Percentiles rank a stretch among this genome's conserved stretches.
phyloP scores from a whole-genome alignment of 108 stramenopile genomes.

The Chaetoceros tenuissimus region DNA sequence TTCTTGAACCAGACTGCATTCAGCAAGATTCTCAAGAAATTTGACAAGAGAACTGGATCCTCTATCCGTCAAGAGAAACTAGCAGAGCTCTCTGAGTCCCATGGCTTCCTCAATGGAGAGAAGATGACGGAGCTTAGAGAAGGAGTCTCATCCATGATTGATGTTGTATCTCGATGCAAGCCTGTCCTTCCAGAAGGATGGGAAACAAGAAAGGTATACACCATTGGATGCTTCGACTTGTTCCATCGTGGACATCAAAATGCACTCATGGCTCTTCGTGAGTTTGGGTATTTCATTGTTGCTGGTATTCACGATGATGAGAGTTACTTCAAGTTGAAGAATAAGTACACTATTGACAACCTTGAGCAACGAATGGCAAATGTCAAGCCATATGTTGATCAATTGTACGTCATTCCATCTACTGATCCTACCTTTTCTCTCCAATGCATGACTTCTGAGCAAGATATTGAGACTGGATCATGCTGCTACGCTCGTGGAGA shows the following conservation, averaged over 20 bases:
- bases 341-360: conserved; percentile 52
- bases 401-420: conserved; percentile 48
- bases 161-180: conserved; percentile 30
- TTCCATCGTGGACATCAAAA: conserved; percentile 56
- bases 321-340: conserved; percentile 51
- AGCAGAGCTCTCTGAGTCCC: conserved; percentile 22
- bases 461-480: conserved; percentile 41
- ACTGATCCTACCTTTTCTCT: conserved; percentile 45
- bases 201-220: conserved; percentile 54
- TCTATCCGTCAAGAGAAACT: conserved; percentile 41
- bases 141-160: conserved; percentile 14
- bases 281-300: conserved; percentile 45
- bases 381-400: conserved; percentile 46
- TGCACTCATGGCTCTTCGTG: conserved; percentile 38
- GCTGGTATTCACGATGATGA: conserved; percentile 58
- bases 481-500: conserved; percentile 59
- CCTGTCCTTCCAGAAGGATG: conserved; percentile 44
- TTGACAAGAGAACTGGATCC: conserved; percentile 43
- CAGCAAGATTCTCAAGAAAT: conserved; percentile 59
- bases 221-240: conserved; percentile 58
- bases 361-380: conserved; percentile 46
- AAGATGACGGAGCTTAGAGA: conserved; percentile 16
- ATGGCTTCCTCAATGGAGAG: conserved; percentile 37
- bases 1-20: conserved; percentile 52
- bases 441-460: conserved; percentile 34